These are phyloP conservation scores for Aspergillus kassunensis DNA, from an alignment of 495 filamentous ascomycete species.

Conservation along the genomic window DNA sequence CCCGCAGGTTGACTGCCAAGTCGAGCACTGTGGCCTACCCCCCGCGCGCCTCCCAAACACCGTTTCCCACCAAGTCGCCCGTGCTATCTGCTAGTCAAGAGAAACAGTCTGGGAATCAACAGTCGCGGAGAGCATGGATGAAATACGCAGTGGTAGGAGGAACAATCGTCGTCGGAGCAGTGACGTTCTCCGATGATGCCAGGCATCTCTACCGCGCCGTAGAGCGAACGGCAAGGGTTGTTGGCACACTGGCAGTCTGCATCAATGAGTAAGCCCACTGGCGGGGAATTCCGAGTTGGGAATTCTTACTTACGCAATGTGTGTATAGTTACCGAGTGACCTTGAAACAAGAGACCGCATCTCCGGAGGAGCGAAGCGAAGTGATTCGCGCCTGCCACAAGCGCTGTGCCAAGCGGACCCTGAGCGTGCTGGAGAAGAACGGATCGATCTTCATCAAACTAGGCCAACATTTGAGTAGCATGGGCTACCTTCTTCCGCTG, in stretches of 20 bases:
- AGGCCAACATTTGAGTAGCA: conserved; percentile 91
- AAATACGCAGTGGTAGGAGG: conserved; percentile 51
- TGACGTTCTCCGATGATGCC: conserved; percentile 67
- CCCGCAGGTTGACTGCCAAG: background rate
- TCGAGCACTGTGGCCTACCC: background rate
- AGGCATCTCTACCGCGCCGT: conserved; percentile 70
- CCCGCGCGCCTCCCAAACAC: background rate
- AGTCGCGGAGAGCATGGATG: conserved; percentile 30
- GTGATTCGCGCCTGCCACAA: conserved; percentile 84
- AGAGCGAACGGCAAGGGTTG: conserved; percentile 77
- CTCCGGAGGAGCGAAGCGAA: conserved; percentile 56
- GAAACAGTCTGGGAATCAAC: conserved; percentile 15
- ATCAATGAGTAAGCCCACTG: conserved; percentile 90
- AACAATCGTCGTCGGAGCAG: conserved; percentile 49
- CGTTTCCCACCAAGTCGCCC: conserved; percentile 14
- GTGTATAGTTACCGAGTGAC: conserved; percentile 71
- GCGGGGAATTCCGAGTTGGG: background rate
- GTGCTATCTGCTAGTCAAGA: conserved; percentile 13
- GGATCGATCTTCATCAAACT: conserved; percentile 98
- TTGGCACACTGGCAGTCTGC: conserved; percentile 66
- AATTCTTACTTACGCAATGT: background rate
- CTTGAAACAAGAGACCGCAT: conserved; percentile 58
- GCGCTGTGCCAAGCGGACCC: conserved; percentile 83
- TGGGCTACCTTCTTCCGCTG: conserved; percentile 89
- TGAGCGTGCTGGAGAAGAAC: conserved; percentile 85